A percentile compares a stretch with the other conserved stretches of the same genome.
phyloP scores from a whole-genome alignment of 768 basidiomycete species.

The Panaeolus papilionaceus region DNA sequence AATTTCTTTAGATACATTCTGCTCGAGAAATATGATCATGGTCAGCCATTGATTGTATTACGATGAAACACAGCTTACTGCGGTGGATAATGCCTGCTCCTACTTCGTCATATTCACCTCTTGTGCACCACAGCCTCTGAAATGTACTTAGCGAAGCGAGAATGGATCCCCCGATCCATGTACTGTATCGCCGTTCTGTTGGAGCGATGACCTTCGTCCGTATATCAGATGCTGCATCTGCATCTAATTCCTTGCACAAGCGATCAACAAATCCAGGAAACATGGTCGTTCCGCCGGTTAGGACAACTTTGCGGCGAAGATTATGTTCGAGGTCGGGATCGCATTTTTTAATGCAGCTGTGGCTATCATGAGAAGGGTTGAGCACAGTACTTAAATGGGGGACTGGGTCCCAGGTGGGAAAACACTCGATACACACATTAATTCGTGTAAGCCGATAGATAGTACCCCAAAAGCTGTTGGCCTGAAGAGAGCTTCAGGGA shows the following conservation, averaged over 20 bases:
- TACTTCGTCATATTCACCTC: slow-evolving; percentile 17
- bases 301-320: slow-evolving; percentile 41
- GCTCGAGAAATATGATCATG: neutral
- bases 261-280: slow-evolving; percentile 20
- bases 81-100: slow-evolving; percentile 19
- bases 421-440: slow-evolving; percentile 51
- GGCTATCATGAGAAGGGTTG: slow-evolving; percentile 38
- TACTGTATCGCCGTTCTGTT: slow-evolving; percentile 16
- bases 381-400: neutral
- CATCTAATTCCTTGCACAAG: slow-evolving; percentile 14
- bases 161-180: slow-evolving; percentile 22
- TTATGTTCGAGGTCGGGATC: slow-evolving; percentile 86
- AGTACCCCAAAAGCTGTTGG: slow-evolving; percentile 88
- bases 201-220: slow-evolving; percentile 16
- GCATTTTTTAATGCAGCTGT: slow-evolving; percentile 85
- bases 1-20: neutral
- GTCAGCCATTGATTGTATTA: neutral
- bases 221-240: neutral
- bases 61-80: slow-evolving; percentile 4
- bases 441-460: slow-evolving; percentile 90
- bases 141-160: slow-evolving; percentile 20
- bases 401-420: too few relatives aligned
- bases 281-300: slow-evolving; percentile 19
- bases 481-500: slow-evolving; percentile 95
- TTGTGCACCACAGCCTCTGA: slow-evolving; percentile 19